A percentile compares a stretch with the other conserved stretches of the same genome.
Evolutionary conservation across 163 green algal species (phyloP).

Genomic region (Trebouxia gelatinosa): DNA sequence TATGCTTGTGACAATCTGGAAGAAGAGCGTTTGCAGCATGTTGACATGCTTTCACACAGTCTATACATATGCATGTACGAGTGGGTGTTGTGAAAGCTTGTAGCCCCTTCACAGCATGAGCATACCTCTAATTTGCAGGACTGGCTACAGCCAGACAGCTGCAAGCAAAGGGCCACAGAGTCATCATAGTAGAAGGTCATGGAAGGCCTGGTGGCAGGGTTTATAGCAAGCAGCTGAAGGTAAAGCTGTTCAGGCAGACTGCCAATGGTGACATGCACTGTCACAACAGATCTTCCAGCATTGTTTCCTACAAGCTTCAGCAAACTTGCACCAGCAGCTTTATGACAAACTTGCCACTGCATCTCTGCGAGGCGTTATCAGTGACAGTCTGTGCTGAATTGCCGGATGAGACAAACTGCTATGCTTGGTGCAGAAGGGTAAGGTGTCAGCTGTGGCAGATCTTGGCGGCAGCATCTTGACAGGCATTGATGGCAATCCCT

Average conservation of each 20-base stretch:
- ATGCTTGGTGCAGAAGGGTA: conserved; percentile 46
- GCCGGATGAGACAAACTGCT: too few species aligned
- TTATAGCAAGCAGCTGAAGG: conserved; percentile 74
- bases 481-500: conserved; percentile 92
- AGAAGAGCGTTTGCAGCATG: too few species aligned
- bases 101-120: background rate
- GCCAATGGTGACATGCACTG: too few species aligned
- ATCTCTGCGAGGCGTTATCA: too few species aligned
- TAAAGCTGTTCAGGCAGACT: conserved; percentile 23
- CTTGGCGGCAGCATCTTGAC: conserved; percentile 92
- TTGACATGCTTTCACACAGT: too few species aligned
- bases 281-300: too few species aligned
- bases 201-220: conserved; percentile 84
- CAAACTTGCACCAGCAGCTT: too few species aligned
- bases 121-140: conserved; percentile 56
- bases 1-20: too few species aligned
- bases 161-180: conserved; percentile 69
- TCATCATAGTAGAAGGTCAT: conserved; percentile 87
- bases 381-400: too few species aligned
- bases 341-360: too few species aligned
- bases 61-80: background rate
- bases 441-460: conserved; percentile 63
- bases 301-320: too few species aligned
- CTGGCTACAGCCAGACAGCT: conserved; percentile 86
- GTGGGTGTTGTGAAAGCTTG: background rate